A percentile compares a stretch with the other conserved stretches of the same genome.
phyloP scores from a whole-genome alignment of 2,329 filamentous ascomycete species.

The Arthroderma uncinatum region DNA sequence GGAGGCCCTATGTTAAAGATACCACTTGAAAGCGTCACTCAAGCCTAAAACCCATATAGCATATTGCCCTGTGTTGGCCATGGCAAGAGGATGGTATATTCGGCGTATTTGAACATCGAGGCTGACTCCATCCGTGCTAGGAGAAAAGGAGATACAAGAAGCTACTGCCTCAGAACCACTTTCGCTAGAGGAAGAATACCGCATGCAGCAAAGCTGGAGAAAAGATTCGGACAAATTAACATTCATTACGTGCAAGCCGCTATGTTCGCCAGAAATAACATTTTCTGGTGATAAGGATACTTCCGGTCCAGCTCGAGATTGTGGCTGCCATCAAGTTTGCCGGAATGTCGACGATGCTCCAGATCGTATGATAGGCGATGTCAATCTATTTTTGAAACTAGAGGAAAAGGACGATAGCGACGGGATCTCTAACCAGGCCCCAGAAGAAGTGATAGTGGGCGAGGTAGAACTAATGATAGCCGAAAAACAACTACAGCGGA shows the following conservation, averaged over 20 bases:
- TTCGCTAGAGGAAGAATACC: conserved; percentile 68
- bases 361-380: conserved; percentile 56
- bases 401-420: conserved; percentile 40
- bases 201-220: conserved; percentile 84
- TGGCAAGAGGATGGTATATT: neutral
- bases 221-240: conserved; percentile 75
- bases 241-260: conserved; percentile 65
- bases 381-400: conserved; percentile 67
- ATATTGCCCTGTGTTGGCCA: neutral
- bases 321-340: conserved; percentile 17
- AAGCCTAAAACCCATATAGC: neutral
- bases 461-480: conserved; percentile 88
- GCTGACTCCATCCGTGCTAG: neutral
- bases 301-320: conserved; percentile 24
- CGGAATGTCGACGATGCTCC: conserved; percentile 38
- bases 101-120: neutral
- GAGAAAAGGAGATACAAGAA: conserved; percentile 56
- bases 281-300: conserved; percentile 17
- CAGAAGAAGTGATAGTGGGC: conserved; percentile 39
- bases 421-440: conserved; percentile 19
- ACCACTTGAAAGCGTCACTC: neutral
- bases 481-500: conserved; percentile 42
- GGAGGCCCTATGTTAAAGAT: no score
- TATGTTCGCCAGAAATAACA: conserved; percentile 6
- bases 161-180: conserved; percentile 83